phyloP scores from a whole-genome alignment of 1,284 basidiomycete species.

The Ceratobasidium sp. region DNA sequence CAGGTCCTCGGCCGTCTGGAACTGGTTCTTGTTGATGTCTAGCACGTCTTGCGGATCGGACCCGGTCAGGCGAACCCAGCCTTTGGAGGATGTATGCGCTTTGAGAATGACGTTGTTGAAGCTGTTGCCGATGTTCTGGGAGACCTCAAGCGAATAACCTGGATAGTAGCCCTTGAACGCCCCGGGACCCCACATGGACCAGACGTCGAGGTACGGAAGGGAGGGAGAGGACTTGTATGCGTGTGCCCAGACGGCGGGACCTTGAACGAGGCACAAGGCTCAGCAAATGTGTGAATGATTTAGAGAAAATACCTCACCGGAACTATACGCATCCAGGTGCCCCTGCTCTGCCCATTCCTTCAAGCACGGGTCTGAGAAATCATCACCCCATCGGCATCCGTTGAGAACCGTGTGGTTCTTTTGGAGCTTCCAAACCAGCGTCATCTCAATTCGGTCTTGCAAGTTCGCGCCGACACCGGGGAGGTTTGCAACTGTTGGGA shows the following conservation, averaged over 20 bases:
- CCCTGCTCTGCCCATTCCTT: conserved; percentile 30
- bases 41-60: conserved; percentile 45
- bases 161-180: conserved; percentile 40
- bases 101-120: conserved; percentile 41
- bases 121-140: conserved; percentile 31
- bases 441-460: conserved; percentile 42
- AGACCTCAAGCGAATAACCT: conserved; percentile 24
- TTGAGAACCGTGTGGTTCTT: conserved; percentile 35
- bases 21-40: conserved; percentile 48
- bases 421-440: conserved; percentile 36
- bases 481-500: conserved; percentile 29
- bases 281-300: background rate
- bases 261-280: background rate
- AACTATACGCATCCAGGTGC: conserved; percentile 32
- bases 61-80: conserved; percentile 42
- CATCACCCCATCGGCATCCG: conserved; percentile 28
- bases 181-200: conserved; percentile 41
- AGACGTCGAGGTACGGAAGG: conserved; percentile 36
- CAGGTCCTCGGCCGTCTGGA: conserved; percentile 40
- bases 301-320: conserved; percentile 1
- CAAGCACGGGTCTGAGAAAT: conserved; percentile 31
- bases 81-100: conserved; percentile 42
- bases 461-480: conserved; percentile 34
- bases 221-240: conserved; percentile 37
- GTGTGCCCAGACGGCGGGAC: conserved; percentile 33